These are phyloP conservation scores for Hypomyces perniciosus DNA, from an alignment of 2,329 filamentous ascomycete genomes.

Conservation along the genomic window DNA sequence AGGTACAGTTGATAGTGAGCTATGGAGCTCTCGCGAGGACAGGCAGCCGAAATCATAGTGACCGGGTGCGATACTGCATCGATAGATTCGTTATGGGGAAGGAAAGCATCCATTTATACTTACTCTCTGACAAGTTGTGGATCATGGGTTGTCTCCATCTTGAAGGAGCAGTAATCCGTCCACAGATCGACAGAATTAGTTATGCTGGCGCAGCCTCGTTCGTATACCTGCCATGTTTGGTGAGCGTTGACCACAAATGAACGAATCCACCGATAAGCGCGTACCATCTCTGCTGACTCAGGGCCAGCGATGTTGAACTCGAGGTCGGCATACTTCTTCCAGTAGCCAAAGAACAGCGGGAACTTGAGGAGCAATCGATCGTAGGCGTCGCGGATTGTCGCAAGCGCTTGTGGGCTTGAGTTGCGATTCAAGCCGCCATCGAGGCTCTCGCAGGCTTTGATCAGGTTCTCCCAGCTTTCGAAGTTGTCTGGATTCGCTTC, in stretches of 20 bases:
- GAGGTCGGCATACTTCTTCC: constrained; percentile 98
- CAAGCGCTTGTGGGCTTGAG: constrained; percentile 88
- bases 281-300: constrained; percentile 93
- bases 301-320: constrained; percentile 97
- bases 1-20: constrained; percentile 31
- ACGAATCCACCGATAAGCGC: constrained; percentile 19
- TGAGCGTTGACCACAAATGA: neutral
- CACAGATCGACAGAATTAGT: constrained; percentile 92
- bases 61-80: constrained; percentile 37
- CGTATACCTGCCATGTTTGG: constrained; percentile 63
- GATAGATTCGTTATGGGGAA: constrained; percentile 57
- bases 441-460: constrained; percentile 73
- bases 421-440: constrained; percentile 95
- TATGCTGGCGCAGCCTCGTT: constrained; percentile 89
- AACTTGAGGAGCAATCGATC: constrained; percentile 93
- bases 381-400: constrained; percentile 79
- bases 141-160: constrained; percentile 94
- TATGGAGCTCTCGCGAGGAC: constrained; percentile 30
- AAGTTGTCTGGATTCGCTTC: constrained; percentile 79
- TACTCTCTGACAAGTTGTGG: constrained; percentile 98
- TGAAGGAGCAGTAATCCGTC: constrained; percentile 97
- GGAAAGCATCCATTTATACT: constrained; percentile 66
- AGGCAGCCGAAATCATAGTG: constrained; percentile 35
- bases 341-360: constrained; percentile 93
- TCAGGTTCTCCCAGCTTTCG: constrained; percentile 89